Evolutionary conservation across 2,329 filamentous ascomycete genomes (phyloP).

Genomic region (Aspergillus nomiae): DNA sequence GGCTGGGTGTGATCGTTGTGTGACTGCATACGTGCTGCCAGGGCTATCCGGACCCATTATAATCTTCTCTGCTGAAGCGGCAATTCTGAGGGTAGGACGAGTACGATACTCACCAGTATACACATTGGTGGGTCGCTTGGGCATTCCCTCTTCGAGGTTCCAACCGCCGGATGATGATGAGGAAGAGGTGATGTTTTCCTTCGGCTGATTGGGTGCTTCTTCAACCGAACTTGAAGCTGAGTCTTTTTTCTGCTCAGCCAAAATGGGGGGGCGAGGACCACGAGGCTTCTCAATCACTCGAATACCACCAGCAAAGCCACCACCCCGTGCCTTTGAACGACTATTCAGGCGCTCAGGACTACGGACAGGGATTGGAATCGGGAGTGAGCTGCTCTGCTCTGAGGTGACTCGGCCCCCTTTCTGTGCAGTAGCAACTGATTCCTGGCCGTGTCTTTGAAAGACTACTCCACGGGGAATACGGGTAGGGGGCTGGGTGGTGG

Average conservation of each 20-base stretch:
- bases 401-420: constrained; percentile 13
- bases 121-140: constrained; percentile 29
- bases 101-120: constrained; percentile 29
- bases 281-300: constrained; percentile 12
- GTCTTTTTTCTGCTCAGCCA: not conserved
- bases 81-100: constrained; percentile 29
- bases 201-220: not conserved
- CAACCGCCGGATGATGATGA: constrained; percentile 13
- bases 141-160: constrained; percentile 32
- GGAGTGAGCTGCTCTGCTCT: constrained; percentile 20
- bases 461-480: constrained; percentile 8
- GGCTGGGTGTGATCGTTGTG: constrained; percentile 3
- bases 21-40: not conserved
- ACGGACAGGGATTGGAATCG: constrained; percentile 12
- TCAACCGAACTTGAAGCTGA: not conserved
- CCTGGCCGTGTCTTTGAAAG: constrained; percentile 3
- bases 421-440: constrained; percentile 4
- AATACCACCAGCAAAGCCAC: constrained; percentile 5
- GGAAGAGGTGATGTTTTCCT: constrained; percentile 1
- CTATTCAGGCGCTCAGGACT: constrained; percentile 8
- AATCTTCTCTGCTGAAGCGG: constrained; percentile 28
- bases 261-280: constrained; percentile 11
- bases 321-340: not conserved
- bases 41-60: constrained; percentile 25
- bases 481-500: not conserved